A percentile compares a stretch with the other conserved stretches of the same genome.
Evolutionary conservation across 148 eudicot genomes (phyloP).

Genomic region (Fagopyrum homotropicum): DNA sequence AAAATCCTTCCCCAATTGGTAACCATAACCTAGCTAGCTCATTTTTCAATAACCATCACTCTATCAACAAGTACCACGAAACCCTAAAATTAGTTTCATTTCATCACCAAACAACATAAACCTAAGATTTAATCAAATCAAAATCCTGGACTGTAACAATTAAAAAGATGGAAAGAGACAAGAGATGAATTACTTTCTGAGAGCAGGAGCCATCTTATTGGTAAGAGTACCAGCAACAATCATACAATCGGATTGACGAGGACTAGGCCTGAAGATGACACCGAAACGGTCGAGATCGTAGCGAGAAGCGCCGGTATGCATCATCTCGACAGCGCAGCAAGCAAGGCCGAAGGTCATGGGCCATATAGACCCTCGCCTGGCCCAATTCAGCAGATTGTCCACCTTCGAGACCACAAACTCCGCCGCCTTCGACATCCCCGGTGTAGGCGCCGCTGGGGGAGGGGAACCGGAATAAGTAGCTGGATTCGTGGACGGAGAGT

Average conservation of each 20-base stretch:
- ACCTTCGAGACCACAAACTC: constrained; percentile 91
- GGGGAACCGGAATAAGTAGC: constrained; percentile 36
- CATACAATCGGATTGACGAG: constrained; percentile 93
- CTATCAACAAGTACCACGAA: neutral
- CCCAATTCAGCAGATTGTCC: constrained; percentile 91
- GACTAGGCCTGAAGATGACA: constrained; percentile 86
- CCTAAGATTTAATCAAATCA: no score
- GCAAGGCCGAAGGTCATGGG: constrained; percentile 90
- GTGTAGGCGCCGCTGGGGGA: constrained; percentile 37
- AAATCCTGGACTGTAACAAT: no score
- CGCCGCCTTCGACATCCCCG: constrained; percentile 62
- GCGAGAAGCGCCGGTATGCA: constrained; percentile 89
- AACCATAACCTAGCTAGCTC: neutral
- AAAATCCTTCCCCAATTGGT: neutral
- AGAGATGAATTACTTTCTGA: constrained; percentile 44
- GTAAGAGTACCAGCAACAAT: constrained; percentile 91
- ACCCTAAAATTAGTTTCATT: no score
- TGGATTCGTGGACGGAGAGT: constrained; percentile 25
- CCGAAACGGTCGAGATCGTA: constrained; percentile 92
- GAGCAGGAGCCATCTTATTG: constrained; percentile 89
- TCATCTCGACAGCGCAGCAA: constrained; percentile 96
- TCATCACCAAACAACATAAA: no score
- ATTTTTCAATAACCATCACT: no score
- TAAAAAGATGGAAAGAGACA: neutral
- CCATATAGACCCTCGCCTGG: constrained; percentile 87